Conservation (phyloP, 352 stramenopile species). For the Aphanomyces stellatus region DNA sequence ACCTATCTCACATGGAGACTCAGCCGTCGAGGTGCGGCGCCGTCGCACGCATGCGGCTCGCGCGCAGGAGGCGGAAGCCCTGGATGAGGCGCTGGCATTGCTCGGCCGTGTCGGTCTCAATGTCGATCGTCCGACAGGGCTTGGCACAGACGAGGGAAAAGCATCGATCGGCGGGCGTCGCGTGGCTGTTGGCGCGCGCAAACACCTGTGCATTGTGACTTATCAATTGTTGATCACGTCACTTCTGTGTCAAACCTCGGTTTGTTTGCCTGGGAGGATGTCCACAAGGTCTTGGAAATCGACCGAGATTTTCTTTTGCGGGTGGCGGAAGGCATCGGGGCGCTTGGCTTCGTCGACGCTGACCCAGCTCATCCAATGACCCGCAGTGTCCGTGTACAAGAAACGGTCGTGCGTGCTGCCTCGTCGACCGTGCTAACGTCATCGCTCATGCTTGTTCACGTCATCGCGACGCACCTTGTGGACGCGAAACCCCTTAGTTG, state of each 20-base stretch:
- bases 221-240: too few relatives aligned
- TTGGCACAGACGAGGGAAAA: slow-evolving; percentile 65
- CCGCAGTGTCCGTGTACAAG: slow-evolving; percentile 3
- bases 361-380: slow-evolving; percentile 18
- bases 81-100: slow-evolving; percentile 38
- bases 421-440: slow-evolving; percentile 7
- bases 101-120: slow-evolving; percentile 46
- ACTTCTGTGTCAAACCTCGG: neutral
- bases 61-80: slow-evolving; percentile 44
- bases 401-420: slow-evolving; percentile 1
- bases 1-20: too few relatives aligned
- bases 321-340: slow-evolving; percentile 10
- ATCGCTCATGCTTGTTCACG: neutral
- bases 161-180: slow-evolving; percentile 30
- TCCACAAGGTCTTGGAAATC: slow-evolving; percentile 17
- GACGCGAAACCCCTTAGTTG: slow-evolving; percentile 9
- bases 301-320: slow-evolving; percentile 7
- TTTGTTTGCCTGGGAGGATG: slow-evolving; percentile 10
- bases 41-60: neutral
- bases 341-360: neutral
- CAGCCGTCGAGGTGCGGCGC: too few relatives aligned
- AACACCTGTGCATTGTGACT: slow-evolving; percentile 47
- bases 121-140: slow-evolving; percentile 57
- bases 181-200: slow-evolving; percentile 31
- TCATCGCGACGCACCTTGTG: slow-evolving; percentile 12